Evolutionary conservation across 2,329 filamentous ascomycete species (phyloP).

Genomic region (Ambrosiella beaveri): DNA sequence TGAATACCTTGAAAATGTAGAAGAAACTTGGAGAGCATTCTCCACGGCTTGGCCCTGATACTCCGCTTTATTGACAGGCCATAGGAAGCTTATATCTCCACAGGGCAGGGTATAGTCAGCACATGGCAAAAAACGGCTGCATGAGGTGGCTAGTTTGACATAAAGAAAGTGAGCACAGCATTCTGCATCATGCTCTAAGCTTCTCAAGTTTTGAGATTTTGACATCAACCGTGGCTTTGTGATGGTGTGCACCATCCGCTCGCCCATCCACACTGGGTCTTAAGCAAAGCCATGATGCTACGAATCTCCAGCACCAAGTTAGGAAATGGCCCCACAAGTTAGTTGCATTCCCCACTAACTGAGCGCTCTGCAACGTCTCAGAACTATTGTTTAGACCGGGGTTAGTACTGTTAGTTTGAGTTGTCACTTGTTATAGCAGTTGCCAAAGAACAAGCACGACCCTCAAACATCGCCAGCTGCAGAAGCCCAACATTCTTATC

Average conservation of each 20-base stretch:
- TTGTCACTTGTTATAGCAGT: not conserved
- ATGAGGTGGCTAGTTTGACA: too few species aligned
- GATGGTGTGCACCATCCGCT: not conserved
- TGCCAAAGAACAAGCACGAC: not conserved
- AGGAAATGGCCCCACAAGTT: not conserved
- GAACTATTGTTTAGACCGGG: not conserved
- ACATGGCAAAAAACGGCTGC: not conserved
- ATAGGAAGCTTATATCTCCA: too few species aligned
- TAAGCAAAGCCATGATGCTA: not conserved
- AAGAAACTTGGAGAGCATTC: too few species aligned
- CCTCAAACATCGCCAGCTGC: not conserved
- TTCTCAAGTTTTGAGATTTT: not conserved
- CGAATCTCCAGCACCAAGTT: not conserved
- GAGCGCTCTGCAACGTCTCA: not conserved
- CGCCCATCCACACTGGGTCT: not conserved
- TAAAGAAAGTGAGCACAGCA: too few species aligned
- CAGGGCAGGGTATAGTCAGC: too few species aligned
- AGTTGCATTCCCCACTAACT: not conserved
- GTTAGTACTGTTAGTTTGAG: not conserved
- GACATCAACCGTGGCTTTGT: conserved; percentile 1
- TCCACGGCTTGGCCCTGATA: too few species aligned
- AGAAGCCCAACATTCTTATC: not conserved
- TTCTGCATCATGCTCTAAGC: not conserved
- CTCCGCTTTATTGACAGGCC: too few species aligned
- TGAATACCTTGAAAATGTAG: too few species aligned